Conservation (phyloP, 495 filamentous ascomycete genomes). For the Penicillium nucicola region DNA sequence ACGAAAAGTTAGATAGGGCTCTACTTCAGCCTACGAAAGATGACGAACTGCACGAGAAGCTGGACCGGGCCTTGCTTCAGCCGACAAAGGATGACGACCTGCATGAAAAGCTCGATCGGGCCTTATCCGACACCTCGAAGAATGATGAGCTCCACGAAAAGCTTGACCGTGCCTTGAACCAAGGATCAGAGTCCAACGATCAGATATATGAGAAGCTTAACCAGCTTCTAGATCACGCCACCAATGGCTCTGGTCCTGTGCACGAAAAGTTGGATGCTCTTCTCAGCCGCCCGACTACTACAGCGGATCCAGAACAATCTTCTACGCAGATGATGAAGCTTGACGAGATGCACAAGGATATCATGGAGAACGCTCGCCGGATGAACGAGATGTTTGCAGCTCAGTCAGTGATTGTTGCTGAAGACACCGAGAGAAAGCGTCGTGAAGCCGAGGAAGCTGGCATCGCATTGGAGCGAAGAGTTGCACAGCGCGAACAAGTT, state of each 20-base stretch:
- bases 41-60: constrained; percentile 40
- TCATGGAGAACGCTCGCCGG: constrained; percentile 79
- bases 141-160: constrained; percentile 41
- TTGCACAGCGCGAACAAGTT: constrained; percentile 74
- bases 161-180: constrained; percentile 58
- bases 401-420: constrained; percentile 73
- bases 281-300: constrained; percentile 25
- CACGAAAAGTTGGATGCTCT: constrained; percentile 62
- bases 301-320: constrained; percentile 38
- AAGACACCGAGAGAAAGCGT: constrained; percentile 76
- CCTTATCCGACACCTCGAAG: constrained; percentile 50
- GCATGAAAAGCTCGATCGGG: constrained; percentile 43
- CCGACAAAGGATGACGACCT: constrained; percentile 40
- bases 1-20: constrained; percentile 50
- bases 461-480: constrained; percentile 72
- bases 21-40: constrained; percentile 53
- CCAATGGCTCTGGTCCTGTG: constrained; percentile 58
- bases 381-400: constrained; percentile 80
- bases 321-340: constrained; percentile 68
- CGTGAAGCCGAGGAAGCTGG: constrained; percentile 79
- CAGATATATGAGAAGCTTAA: constrained; percentile 43
- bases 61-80: constrained; percentile 59
- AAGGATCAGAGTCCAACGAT: constrained; percentile 50
- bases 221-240: constrained; percentile 62
- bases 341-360: constrained; percentile 85